phyloP scores from a whole-genome alignment of 345 rosid genomes.

The Erysimum cheiranthoides region DNA sequence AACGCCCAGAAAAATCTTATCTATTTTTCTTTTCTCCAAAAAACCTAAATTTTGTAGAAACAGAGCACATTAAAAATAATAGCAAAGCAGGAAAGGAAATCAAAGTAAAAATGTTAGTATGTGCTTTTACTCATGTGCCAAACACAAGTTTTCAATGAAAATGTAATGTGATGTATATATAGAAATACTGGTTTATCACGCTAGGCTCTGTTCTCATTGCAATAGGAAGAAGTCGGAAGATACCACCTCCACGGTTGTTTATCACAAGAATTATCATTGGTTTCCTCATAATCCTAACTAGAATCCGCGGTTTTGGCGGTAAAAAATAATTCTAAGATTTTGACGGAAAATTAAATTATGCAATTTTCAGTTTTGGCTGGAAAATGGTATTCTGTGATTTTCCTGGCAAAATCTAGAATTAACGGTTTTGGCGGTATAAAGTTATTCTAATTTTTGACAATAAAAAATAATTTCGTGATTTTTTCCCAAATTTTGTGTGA shows the following conservation, averaged over 20 bases:
- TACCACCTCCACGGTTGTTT: conserved; percentile 97
- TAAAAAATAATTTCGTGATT: too few species aligned
- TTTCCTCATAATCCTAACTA: conserved; percentile 66
- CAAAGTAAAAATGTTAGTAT: conserved; percentile 1
- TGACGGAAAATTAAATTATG: too few species aligned
- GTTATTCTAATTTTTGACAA: too few species aligned
- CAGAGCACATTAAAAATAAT: conserved; percentile 15
- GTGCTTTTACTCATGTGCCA: conserved; percentile 83
- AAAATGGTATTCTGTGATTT: too few species aligned
- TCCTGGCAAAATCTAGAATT: too few species aligned
- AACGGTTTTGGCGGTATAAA: too few species aligned
- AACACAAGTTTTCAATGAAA: conserved; percentile 72
- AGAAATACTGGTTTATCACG: conserved; percentile 76
- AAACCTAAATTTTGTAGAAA: conserved; percentile 23
- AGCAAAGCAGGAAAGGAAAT: conserved; percentile 24
- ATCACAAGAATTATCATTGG: conserved; percentile 87
- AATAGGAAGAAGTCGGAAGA: conserved; percentile 94
- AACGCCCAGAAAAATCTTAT: neutral
- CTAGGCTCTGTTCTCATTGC: conserved; percentile 71
- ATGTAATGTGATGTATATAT: conserved; percentile 84
- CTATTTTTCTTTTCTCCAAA: neutral
- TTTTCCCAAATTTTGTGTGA: too few species aligned
- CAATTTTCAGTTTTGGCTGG: too few species aligned
- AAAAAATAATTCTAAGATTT: too few species aligned
- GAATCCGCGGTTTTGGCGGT: too few species aligned